Evolutionary conservation across 2,329 filamentous ascomycete genomes (phyloP), one percentile per base, ranked within the genome.

Genomic region (Monilinia laxa): DNA sequence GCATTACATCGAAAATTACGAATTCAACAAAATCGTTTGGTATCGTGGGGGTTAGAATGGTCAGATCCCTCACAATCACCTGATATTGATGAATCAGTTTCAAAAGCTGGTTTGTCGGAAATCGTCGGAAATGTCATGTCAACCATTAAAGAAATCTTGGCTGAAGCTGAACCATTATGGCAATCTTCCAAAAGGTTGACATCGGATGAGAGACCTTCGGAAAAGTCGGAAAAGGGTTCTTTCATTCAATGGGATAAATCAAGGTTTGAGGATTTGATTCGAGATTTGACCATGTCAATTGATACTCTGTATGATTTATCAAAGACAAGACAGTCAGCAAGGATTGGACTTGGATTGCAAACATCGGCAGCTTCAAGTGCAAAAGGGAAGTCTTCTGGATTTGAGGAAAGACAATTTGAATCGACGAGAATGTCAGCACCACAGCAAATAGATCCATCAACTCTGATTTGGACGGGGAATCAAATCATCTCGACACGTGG

Each of bases 11-110:
- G 90, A 70, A 92, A 91, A 76, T 85, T 92, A 70, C 85, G 89
- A 70, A 92, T 93, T 71, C 91, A 93, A 73, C 74, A 75, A 65
- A 90, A 93, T 79, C 84, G 91, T 20, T 81, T 93, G 57, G 87
- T 91, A 67, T 89, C 87, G 68, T 94, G 91, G 91, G 91, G 90
- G 0, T 80, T 92, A 63, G 89, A 92, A 76, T 94, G 91, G 91
- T 90, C 87, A 66, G 90, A 93, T 76, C 87, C 88, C 54, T 79
- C 80, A 20, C 84, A 88, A 74, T 83, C 87, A 68, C 85, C 86
- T 73, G 87, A 91, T 76, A 93, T 93, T 69, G 87, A 89, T 73
- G 86, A 88, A 73, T 86, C 85, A 18, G 80, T 89, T 11, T 90
- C 90, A 73, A 88, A 90, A 75, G 88, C 89, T 63, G 91, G 90